Percentiles rank a stretch among this genome's conserved stretches.
Evolutionary conservation across 306 rosid species (phyloP).

Genomic region (Chamaecrista fasciculata): DNA sequence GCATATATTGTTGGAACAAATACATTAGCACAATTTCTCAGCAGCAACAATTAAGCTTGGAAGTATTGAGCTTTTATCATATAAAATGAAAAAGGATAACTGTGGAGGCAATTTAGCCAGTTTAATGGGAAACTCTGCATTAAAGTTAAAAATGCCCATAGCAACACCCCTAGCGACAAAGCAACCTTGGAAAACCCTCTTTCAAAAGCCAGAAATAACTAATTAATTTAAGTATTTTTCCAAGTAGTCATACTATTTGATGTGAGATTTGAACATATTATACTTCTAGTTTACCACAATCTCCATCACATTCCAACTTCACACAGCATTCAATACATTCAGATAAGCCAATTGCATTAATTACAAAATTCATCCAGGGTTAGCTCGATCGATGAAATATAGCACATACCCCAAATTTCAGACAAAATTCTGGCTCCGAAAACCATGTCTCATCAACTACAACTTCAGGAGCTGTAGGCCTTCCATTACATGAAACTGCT

Average conservation of each 20-base stretch:
- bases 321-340: neutral
- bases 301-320: neutral
- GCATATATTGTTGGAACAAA: neutral
- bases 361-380: neutral
- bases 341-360: neutral
- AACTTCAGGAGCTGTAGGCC: neutral
- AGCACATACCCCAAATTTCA: constrained; percentile 29
- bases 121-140: neutral
- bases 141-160: neutral
- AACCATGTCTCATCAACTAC: constrained; percentile 11
- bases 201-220: too few relatives aligned
- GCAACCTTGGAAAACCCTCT: too few relatives aligned
- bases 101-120: constrained; percentile 8
- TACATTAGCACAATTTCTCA: neutral
- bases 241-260: too few relatives aligned
- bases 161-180: too few relatives aligned
- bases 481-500: neutral
- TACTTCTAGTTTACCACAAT: too few relatives aligned
- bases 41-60: neutral
- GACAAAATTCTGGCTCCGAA: constrained; percentile 31
- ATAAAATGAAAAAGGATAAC: neutral
- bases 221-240: too few relatives aligned
- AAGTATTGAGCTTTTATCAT: constrained; percentile 5
- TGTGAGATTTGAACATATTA: too few relatives aligned
- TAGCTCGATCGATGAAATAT: neutral